Evolutionary conservation across 2,329 filamentous ascomycete species (phyloP).

Genomic region (Diaporthe helianthi): DNA sequence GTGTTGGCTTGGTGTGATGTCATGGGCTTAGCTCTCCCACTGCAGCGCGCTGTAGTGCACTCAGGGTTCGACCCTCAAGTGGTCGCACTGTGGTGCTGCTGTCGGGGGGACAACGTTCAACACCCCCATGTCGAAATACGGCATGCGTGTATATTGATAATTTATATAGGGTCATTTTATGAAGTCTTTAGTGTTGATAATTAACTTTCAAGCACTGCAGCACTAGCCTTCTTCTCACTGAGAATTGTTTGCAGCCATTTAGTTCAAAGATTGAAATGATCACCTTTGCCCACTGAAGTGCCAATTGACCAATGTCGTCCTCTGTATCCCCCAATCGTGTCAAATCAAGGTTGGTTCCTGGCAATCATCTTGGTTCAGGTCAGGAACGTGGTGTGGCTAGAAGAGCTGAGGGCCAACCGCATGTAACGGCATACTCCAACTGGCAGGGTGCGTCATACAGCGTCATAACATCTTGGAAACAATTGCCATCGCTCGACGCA

Average conservation of each 20-base stretch:
- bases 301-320: neutral
- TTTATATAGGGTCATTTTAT: too few relatives aligned
- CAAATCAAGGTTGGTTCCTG: neutral
- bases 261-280: neutral
- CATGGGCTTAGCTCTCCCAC: neutral
- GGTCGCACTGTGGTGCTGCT: too few relatives aligned
- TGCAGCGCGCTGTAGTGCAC: too few relatives aligned
- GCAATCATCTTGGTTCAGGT: neutral
- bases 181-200: too few relatives aligned
- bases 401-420: constrained; percentile 1
- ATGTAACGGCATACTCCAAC: constrained; percentile 16
- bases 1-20: constrained; percentile 22
- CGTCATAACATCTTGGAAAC: constrained; percentile 18
- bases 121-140: too few relatives aligned
- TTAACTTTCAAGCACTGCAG: too few relatives aligned
- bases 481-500: constrained; percentile 19
- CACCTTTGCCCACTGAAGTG: neutral
- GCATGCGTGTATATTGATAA: too few relatives aligned
- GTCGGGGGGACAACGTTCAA: too few relatives aligned
- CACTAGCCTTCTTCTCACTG: neutral
- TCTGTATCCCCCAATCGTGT: neutral
- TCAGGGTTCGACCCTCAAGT: constrained; percentile 8
- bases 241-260: neutral
- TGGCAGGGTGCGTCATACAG: constrained; percentile 11
- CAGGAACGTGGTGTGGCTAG: constrained; percentile 4